Evolutionary conservation across 202 grass and related monocot genomes (phyloP), one percentile per base, ranked within the genome.

Genomic region (Panicum hallii): DNA sequence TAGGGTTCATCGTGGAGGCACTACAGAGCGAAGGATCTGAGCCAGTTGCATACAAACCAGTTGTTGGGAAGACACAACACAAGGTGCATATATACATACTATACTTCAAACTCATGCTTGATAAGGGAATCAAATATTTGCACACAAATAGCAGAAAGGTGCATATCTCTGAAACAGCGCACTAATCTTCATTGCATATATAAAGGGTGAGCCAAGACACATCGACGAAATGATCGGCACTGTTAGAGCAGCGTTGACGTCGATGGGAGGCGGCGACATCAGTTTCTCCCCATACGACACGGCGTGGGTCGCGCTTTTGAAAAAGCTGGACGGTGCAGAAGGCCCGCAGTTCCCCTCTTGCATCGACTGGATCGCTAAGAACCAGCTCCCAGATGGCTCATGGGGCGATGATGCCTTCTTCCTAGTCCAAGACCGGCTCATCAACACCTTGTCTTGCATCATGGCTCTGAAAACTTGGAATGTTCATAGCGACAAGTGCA

Each of bases 361-460:
- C 79, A 68, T 97, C 23, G 69, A 69, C 14, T 93, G 94, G 91
- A 97, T 97, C 7, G 72, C 70, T n/a, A 38, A 12, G 8, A 97
- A 93, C 65, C 94, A 97, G 65, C 79, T 88, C 5, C 38, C 75
- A 0, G 94, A 97, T 11, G 87, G 91, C 13, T 93, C 91, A 17
- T 97, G 94, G 91, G 94, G 91, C 9, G 89, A 97, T 4, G 53
- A 17, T 0, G 7, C 57, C 32, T 34, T 85, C 58, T 93, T 97
- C 87, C 54, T 78, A 7, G 79, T 81, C 30, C 55, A 81, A 16
- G 94, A 97, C 34, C 70, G 89, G 34, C 84, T 97, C 19, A 84
- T 97, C 48, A 93, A 79, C 87, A 97, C 91, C 30, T 85, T 97
- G 0, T 89, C 85, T 2, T 97, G 91, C 52, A 74, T 90, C 41